Evolutionary conservation across 306 rosid species (phyloP), one percentile per base, ranked within the genome.

Genomic region (Gastrolobium villosum): DNA sequence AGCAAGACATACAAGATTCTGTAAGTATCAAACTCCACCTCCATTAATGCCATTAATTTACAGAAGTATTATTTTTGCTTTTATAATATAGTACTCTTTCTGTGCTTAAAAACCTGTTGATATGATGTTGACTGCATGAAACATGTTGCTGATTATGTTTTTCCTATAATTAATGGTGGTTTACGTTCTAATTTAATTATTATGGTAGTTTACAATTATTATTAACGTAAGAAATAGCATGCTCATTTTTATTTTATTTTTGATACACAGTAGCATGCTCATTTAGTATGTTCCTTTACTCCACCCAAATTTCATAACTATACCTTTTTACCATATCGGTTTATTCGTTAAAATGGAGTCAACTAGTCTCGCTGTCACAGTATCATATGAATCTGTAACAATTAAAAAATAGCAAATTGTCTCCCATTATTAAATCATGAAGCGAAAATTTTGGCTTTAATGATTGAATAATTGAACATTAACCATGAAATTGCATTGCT

Each of bases 391-490:
- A 14, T 0, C 28, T 49, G 48, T 48, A 70, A 40, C 48, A 50
- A 34, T 48, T 32, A 60, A 60, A 32, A 4, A 9, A 43, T 28
- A 28, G 49, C 62, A 62, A 48, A 15, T 61, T 46, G 72, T 62
- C 71, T 62, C 63, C 72, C 72, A 75, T 62, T 62, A 74, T 59
- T 60, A 3, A 62, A 53, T 43, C 71, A 48, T 4, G 30, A 49
- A 46, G 45, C 36, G 46, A 1, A 5, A 14, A 60, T 30, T 43
- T 59, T 35, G 46, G 31, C 52, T 48, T 48, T 48, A 75, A 75
- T 75, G 52, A 75, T 75, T 62, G 60, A 48, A 48, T 35, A 65
- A 75, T 75, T 75, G 79, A 75, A 35, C 61, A 4, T 6, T 34
- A 46, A 34, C 48, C 10, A 3, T 15, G 61, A 74, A 74, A 14